These are phyloP conservation scores for Paraphoma chrysanthemicola DNA, from an alignment of 2,329 filamentous ascomycete species.

Conservation along the genomic window DNA sequence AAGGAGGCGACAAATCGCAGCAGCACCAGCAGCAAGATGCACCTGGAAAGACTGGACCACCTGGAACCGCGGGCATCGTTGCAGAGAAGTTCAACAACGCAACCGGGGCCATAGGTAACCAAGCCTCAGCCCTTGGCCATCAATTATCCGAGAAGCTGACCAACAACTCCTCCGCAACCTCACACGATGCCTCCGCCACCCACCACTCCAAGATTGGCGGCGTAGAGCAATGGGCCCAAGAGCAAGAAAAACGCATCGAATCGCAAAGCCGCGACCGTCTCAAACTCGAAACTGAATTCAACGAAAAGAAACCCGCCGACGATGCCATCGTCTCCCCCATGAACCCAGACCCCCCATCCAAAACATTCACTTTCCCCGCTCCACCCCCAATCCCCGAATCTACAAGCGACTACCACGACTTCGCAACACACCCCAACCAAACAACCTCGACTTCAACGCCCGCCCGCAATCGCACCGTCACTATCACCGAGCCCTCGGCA, in stretches of 20 bases:
- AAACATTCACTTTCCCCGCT: constrained; percentile 40
- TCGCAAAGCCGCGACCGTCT: constrained; percentile 17
- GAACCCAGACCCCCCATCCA: constrained; percentile 22
- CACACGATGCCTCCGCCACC: constrained; percentile 4
- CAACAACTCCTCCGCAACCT: constrained; percentile 21
- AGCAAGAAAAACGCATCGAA: constrained; percentile 43
- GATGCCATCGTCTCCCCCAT: constrained; percentile 41
- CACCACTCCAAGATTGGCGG: constrained; percentile 32
- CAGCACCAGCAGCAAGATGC: constrained; percentile 58
- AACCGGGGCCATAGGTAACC: constrained; percentile 30
- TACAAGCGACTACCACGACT: constrained; percentile 14
- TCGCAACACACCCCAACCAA: constrained; percentile 2
- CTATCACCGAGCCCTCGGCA: constrained; percentile 39
- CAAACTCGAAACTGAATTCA: constrained; percentile 27
- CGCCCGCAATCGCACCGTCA: constrained; percentile 43
- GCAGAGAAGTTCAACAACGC: constrained; percentile 31
- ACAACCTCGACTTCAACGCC: constrained; percentile 6
- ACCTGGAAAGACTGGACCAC: constrained; percentile 57
- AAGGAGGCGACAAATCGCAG: constrained; percentile 62
- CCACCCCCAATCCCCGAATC: constrained; percentile 40
- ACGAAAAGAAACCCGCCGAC: constrained; percentile 45
- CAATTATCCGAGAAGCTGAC: constrained; percentile 40
- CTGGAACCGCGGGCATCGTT: constrained; percentile 45
- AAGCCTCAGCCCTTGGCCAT: constrained; percentile 34
- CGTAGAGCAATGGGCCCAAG: constrained; percentile 48